Evolutionary conservation across 2,329 filamentous ascomycete genomes (phyloP), one percentile per base, ranked within the genome.

Genomic region (Paecilomyces fulvus): DNA sequence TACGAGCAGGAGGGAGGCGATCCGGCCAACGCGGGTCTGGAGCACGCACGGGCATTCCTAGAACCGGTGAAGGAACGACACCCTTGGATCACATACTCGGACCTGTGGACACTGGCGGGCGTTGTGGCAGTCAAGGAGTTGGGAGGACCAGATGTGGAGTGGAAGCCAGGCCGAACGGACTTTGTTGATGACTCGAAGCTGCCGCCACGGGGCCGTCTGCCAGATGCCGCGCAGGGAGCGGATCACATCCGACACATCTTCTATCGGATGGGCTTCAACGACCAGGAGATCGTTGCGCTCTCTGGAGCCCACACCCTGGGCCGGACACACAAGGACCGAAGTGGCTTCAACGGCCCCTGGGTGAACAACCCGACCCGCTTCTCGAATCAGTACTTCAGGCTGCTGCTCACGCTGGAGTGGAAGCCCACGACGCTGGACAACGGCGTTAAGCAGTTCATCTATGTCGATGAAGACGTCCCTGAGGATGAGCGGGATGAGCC

Each of bases 1-100:
- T 86, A 85, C 66, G 83, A 85, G 71, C 72, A 76, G 23, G 83
- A 86, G 72, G 83, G 82, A 57, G 83, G 82, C 58, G 83, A 86
- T 65, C 83, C 83, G 3, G 81, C 83, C 56, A 86, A 86, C 69
- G 83, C 83, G 3, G 84, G 84, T 17, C 78, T 86, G 9, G 80
- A 86, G 63, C 78, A 85, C 66, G 83, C 82, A 21, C 81, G 83
- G 14, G 79, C 81, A 28, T 86, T 86, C 69, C 78, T 87, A 58
- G 83, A 86, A 63, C 81, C 83, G 5, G 69, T 86, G 59, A 86
- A 86, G 66, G 68, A 70, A 20, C 75, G 75, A 51, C 79, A 85
- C 65, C 75, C 81, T 2, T 86, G 82, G 83, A 82, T 86, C 65
- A 85, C 83, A 25, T 86, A 86, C 69, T 76, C 83, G 2, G 83